Base-by-base conservation (phyloP, 139 green algal species). In the Volvox reticuliferus region DNA sequence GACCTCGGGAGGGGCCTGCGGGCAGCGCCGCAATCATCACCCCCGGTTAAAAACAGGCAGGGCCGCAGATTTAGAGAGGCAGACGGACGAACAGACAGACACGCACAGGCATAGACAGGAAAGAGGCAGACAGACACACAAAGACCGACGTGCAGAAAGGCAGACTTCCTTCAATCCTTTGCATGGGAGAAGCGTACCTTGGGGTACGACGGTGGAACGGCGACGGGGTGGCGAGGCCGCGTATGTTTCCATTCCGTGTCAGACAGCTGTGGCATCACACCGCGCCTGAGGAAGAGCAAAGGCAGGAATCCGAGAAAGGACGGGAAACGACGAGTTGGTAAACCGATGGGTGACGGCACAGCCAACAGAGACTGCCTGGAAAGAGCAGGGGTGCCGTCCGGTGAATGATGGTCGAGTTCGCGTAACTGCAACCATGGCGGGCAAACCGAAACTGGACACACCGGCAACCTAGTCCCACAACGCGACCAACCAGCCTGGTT, bases 141-240 rank as follows among this genome's bases (percentile, higher is more conserved):
- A n/a, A 36, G 28, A 79, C 14, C 14, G n/a, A 36, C 73, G 28
- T 33, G 17, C 73, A n/a, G 28, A 79, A n/a, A 32, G 24, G 26
- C 73, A n/a, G n/a, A 19, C 35, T 12, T 36, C 5, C 44, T 9
- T 5, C 9, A 55, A 14, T 55, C 44, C 44, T 14, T 55, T 55
- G 44, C 9, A 55, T 55, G 44, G 44, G 44, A 55, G 9, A 55
- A 55, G 76, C 76, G 37, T 28, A 80, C 83, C 83, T 89, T 89
- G 83, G 83, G 98, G 92, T 99, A 99, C 33, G 93, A 97, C 6
- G 96, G 82, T 6, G 97, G 97, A 21, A 97, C 77, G 26, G 92
- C 75, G 37, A 93, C 91, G 79, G 91, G 94, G 87, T 96, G 93
- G 2, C 93, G 92, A 33, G 93, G 93, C 76, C 89, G 80, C 78